A percentile compares a stretch with the other conserved stretches of the same genome.
These are phyloP conservation scores for Myrica gale DNA, from an alignment of 306 rosid species.

Conservation along the genomic window DNA sequence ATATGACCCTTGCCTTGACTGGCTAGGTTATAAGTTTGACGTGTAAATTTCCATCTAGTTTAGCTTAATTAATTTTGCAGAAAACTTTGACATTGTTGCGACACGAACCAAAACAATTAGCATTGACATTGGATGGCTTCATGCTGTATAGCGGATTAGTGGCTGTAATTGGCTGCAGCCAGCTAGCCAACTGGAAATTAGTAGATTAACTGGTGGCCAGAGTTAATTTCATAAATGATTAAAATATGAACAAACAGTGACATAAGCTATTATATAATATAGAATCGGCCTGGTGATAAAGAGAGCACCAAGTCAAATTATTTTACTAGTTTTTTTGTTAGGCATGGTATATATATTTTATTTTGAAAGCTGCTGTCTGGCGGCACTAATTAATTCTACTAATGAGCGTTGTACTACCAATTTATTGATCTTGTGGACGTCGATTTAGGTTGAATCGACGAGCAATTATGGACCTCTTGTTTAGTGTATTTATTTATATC, in stretches of 20 bases:
- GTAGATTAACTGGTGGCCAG: not conserved
- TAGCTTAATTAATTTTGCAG: not conserved
- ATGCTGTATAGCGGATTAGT: not conserved
- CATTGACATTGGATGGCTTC: not conserved
- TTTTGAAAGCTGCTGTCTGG: not conserved
- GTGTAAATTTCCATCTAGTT: too few species aligned
- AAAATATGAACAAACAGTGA: not conserved
- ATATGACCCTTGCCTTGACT: not conserved
- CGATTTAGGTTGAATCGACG: not conserved
- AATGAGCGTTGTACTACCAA: not conserved
- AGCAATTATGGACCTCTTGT: slow-evolving; percentile 1
- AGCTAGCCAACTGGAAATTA: not conserved
- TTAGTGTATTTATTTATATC: not conserved
- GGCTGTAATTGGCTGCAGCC: too few species aligned
- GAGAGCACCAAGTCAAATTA: too few species aligned
- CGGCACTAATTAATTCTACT: slow-evolving; percentile 1
- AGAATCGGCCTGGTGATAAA: not conserved
- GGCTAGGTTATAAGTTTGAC: not conserved
- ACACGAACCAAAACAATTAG: not conserved
- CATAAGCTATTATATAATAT: not conserved
- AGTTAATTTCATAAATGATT: not conserved
- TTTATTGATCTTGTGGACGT: not conserved
- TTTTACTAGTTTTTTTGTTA: too few species aligned
- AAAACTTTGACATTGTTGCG: not conserved
- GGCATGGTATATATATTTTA: too few species aligned